phyloP scores from a whole-genome alignment of 257 asterid genomes.

The Apocynum venetum region DNA sequence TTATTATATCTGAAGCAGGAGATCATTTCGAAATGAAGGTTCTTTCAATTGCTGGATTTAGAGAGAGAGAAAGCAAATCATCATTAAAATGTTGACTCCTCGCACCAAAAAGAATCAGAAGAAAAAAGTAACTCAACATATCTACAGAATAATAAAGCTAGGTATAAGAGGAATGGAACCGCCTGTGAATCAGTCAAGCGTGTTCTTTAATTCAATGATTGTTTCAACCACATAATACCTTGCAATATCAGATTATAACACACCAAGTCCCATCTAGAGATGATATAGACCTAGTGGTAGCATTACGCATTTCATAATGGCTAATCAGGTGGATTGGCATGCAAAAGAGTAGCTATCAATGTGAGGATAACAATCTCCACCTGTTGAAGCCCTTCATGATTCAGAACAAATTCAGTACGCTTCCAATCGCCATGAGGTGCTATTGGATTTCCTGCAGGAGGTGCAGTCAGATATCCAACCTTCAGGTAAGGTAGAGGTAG shows the following conservation, averaged over 20 bases:
- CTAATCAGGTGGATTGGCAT: not conserved
- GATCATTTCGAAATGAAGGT: not conserved
- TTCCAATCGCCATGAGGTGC: conserved; percentile 98
- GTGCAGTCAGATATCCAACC: conserved; percentile 89
- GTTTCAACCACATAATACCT: not conserved
- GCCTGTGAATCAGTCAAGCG: not conserved
- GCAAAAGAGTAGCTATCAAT: not conserved
- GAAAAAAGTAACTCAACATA: not conserved
- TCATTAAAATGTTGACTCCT: not conserved
- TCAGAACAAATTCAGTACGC: conserved; percentile 70
- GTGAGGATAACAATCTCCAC: conserved; percentile 27
- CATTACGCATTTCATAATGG: not conserved
- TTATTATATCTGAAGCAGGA: not conserved
- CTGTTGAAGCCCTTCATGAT: conserved; percentile 93
- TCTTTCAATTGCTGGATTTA: not conserved
- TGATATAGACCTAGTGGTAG: not conserved
- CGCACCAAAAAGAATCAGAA: not conserved
- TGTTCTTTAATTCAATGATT: not conserved
- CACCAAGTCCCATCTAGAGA: not conserved
- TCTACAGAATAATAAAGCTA: not conserved
- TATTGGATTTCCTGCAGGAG: conserved; percentile 81
- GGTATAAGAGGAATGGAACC: not conserved
- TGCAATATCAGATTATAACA: not conserved
- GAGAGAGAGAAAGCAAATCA: not conserved
- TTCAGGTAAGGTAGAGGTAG: conserved; percentile 91